These are phyloP conservation scores for Vaccinium vitisidaea DNA, from an alignment of 148 eudicot species.

Conservation along the genomic window DNA sequence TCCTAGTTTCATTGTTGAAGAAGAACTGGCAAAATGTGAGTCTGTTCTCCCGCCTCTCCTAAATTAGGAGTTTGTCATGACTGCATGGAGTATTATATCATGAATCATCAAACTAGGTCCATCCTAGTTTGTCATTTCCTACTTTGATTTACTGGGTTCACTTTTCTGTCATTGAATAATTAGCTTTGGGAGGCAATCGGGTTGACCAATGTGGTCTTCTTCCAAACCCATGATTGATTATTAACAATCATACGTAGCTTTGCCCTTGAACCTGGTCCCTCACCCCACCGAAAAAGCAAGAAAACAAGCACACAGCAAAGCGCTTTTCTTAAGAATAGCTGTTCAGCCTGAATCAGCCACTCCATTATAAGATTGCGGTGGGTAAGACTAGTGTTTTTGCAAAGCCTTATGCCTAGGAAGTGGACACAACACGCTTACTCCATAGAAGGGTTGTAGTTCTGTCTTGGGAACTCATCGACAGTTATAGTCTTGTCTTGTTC, in stretches of 20 bases:
- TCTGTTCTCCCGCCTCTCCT: neutral
- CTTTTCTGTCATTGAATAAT: too few species aligned
- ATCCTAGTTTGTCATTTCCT: neutral
- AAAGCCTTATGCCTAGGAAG: neutral
- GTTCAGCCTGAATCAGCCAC: neutral
- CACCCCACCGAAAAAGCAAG: neutral
- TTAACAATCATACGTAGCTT: neutral
- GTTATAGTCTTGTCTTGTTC: neutral
- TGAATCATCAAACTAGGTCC: neutral
- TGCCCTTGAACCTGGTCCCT: neutral
- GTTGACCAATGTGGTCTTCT: neutral
- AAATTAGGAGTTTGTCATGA: neutral
- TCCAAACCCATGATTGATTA: neutral
- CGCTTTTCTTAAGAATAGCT: neutral
- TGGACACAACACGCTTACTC: neutral
- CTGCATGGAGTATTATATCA: neutral
- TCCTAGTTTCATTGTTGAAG: conserved; percentile 68
- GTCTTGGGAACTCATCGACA: neutral
- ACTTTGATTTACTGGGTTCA: too few species aligned
- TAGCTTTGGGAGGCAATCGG: neutral
- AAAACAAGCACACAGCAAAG: neutral
- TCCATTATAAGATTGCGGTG: neutral
- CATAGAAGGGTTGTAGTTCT: neutral
- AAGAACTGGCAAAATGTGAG: conserved; percentile 82
- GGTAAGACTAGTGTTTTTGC: neutral